phyloP scores from a whole-genome alignment of 345 rosid species.

The Salix purpurea region DNA sequence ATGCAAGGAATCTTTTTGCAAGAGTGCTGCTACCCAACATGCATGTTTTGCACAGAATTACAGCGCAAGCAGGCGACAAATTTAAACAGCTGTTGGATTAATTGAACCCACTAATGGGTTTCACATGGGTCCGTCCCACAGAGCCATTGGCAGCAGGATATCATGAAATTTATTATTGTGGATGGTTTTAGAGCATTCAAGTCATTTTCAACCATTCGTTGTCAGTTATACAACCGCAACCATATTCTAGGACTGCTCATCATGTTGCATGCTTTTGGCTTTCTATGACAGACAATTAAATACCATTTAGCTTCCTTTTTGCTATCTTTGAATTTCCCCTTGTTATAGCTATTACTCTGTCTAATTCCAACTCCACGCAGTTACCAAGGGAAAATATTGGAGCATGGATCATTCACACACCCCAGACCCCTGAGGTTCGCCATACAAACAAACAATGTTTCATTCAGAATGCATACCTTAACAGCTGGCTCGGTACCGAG shows the following conservation, averaged over 20 bases:
- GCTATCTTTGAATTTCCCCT: too few relatives aligned
- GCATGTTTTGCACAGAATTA: too few relatives aligned
- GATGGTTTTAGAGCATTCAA: too few relatives aligned
- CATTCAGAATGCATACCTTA: conserved; percentile 43
- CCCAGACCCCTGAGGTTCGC: too few relatives aligned
- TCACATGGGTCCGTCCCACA: too few relatives aligned
- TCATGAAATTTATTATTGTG: too few relatives aligned
- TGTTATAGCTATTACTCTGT: not conserved
- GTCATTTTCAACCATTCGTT: not conserved
- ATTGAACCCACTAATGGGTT: too few relatives aligned
- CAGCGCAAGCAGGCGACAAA: too few relatives aligned
- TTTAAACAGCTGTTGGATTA: too few relatives aligned
- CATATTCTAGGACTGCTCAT: not conserved
- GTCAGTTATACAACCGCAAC: not conserved
- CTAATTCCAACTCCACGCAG: not conserved
- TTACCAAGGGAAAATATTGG: not conserved
- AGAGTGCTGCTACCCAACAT: too few relatives aligned
- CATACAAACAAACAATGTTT: not conserved
- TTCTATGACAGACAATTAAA: not conserved
- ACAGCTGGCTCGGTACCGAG: conserved; percentile 81
- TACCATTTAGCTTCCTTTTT: not conserved
- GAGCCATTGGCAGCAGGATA: too few relatives aligned
- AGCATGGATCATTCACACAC: not conserved
- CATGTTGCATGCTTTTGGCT: not conserved
- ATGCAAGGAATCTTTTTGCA: not conserved